These are phyloP conservation scores for Parafenestella ontariensis DNA, from an alignment of 2,329 filamentous ascomycete species.

Conservation along the genomic window DNA sequence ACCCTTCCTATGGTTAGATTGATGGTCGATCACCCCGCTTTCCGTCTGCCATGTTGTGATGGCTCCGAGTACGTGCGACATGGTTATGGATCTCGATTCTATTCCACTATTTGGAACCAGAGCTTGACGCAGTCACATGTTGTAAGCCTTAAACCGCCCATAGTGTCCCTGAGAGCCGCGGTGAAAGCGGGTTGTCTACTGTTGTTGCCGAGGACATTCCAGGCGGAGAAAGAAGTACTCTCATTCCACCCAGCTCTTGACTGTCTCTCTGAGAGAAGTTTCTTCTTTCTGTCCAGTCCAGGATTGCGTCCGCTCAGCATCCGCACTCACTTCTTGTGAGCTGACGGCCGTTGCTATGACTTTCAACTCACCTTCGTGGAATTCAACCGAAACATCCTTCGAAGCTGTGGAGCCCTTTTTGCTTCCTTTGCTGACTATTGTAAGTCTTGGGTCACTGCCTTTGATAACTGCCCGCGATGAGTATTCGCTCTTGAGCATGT, in stretches of 20 bases:
- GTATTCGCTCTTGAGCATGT: conserved; percentile 35
- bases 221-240: not conserved
- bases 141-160: not conserved
- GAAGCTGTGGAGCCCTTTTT: conserved; percentile 25
- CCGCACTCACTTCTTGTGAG: conserved; percentile 8
- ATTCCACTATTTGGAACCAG: not conserved
- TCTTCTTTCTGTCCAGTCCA: conserved; percentile 31
- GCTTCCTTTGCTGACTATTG: conserved; percentile 26
- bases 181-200: not conserved
- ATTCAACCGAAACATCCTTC: conserved; percentile 29
- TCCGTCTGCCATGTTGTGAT: not conserved
- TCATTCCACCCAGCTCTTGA: conserved; percentile 35
- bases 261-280: conserved; percentile 26
- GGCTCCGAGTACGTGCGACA: not conserved
- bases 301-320: conserved; percentile 21
- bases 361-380: conserved; percentile 27
- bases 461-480: conserved; percentile 22
- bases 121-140: not conserved
- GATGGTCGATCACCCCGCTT: not conserved
- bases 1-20: not conserved
- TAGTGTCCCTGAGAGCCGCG: not conserved
- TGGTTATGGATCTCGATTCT: not conserved
- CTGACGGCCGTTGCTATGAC: conserved; percentile 13
- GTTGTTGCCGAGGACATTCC: not conserved
- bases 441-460: conserved; percentile 31